Evolutionary conservation across 352 stramenopile genomes (phyloP), one percentile per base, ranked within the genome.

Genomic region (Globisporangium iwayamae): DNA sequence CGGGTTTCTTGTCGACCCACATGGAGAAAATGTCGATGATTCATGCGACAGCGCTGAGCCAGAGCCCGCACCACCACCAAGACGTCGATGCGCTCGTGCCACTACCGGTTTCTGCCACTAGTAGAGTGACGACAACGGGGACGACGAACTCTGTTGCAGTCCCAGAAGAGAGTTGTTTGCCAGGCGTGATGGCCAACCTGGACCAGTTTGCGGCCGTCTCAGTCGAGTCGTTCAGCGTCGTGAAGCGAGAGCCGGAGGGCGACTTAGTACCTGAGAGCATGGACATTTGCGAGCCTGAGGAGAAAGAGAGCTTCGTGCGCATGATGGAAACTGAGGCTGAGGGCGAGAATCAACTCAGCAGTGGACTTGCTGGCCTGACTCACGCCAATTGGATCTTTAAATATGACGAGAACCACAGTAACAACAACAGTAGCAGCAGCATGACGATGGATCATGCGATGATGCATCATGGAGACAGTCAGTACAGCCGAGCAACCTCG

Each of bases 1-100:
- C 72, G 4, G 63, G 74, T 58, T 83, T 82, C 55, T 70, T 90
- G 38, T 83, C 81, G 4, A 76, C 66, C 10, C 75, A 89, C 65
- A 70, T 90, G 71, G 74, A 90, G 66, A 85, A 82, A 66, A 88
- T 90, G 77, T 77, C 79, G 13, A 78, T 90, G 76, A 56, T 68
- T 0, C 75, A 80, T 32, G 60, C 34, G 20, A 38, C 14, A 14
- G 9, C 34, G 14, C 9, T 48, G 14, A 20, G 6, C 46, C 22
- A 10, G 22, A 32, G 36, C 16, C 34, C 28, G 16, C 22, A 25
- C 14, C 50, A 56, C 8, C 25, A 25, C 25, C 28, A 56, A 7
- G 16, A 45, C 16, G 30, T 32, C 9, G 18, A 45, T 5, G 16
- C 16, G 32, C 52, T 57, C n/a, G 52, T n/a, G 18, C 52, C 52